A percentile compares a stretch with the other conserved stretches of the same genome.
These are phyloP conservation scores for Crotalaria pallida DNA, from an alignment of 306 rosid species.

Conservation along the genomic window DNA sequence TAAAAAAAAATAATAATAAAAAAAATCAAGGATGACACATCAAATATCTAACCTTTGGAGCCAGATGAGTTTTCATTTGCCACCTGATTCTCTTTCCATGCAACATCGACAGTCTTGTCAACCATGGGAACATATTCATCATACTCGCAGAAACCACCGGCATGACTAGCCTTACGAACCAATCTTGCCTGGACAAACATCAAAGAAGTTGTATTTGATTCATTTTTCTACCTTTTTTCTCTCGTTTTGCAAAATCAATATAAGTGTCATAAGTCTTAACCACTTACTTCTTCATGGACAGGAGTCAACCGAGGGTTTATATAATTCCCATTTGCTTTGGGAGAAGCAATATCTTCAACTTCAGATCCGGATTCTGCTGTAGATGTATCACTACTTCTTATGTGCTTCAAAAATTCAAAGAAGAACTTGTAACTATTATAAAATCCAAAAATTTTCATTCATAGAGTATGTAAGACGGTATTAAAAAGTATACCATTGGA, in stretches of 20 bases:
- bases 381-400: conserved; percentile 83
- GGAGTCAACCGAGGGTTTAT: conserved; percentile 68
- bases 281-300: conserved; percentile 79
- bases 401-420: conserved; percentile 34
- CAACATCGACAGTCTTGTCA: conserved; percentile 76
- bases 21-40: conserved; percentile 9
- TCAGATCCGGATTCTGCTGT: conserved; percentile 93
- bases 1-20: no score
- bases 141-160: conserved; percentile 40
- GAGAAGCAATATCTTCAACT: conserved; percentile 79
- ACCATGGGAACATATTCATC: conserved; percentile 80
- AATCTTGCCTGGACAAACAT: conserved; percentile 61
- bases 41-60: conserved; percentile 45
- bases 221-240: not conserved
- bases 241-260: conserved; percentile 8
- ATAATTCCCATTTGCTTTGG: conserved; percentile 56
- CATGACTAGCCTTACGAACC: conserved; percentile 31
- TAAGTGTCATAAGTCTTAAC: conserved; percentile 10
- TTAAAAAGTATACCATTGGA: conserved; percentile 41
- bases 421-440: conserved; percentile 3
- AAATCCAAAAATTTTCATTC: conserved; percentile 8
- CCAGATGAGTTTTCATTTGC: conserved; percentile 27
- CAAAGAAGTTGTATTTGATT: conserved; percentile 14
- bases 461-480: conserved; percentile 15
- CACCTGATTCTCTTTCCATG: conserved; percentile 42